phyloP scores from a whole-genome alignment of 148 eudicot species.

The Cornus kousa region DNA sequence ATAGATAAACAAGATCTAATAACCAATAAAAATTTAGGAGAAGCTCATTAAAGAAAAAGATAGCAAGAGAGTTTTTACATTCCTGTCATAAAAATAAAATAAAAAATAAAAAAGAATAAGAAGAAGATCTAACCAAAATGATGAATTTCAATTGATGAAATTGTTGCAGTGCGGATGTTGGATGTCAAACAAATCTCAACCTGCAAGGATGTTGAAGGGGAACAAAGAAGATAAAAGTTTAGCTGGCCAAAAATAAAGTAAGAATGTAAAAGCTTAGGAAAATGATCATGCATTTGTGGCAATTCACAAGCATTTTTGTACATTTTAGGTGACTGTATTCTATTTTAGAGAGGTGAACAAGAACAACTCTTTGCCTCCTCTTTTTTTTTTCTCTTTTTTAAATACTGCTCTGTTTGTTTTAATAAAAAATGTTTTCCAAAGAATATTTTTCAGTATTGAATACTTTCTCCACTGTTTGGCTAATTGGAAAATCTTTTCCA shows the following conservation, averaged over 20 bases:
- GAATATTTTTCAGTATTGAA: too few species aligned
- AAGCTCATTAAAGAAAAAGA: background rate
- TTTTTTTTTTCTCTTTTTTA: too few species aligned
- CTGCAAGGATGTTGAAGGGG: slow-evolving; percentile 40
- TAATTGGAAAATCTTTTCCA: too few species aligned
- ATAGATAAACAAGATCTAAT: background rate
- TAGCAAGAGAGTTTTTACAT: background rate
- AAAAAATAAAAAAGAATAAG: background rate
- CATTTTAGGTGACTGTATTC: background rate
- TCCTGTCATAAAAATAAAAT: background rate
- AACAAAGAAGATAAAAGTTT: background rate
- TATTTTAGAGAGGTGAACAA: background rate
- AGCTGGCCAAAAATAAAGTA: slow-evolving; percentile 2
- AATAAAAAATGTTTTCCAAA: too few species aligned
- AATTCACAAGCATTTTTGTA: background rate
- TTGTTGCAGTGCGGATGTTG: slow-evolving; percentile 74
- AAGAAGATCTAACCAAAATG: slow-evolving; percentile 72
- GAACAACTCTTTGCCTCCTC: too few species aligned
- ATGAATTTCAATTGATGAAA: slow-evolving; percentile 77
- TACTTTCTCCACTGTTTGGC: too few species aligned
- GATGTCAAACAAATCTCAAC: slow-evolving; percentile 99
- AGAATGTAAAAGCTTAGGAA: background rate
- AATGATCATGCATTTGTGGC: background rate
- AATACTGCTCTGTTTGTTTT: too few species aligned
- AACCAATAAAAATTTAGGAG: background rate